Evolutionary conservation across 164 flowering plant species (phyloP).

Genomic region (Macadamia integrifolia): DNA sequence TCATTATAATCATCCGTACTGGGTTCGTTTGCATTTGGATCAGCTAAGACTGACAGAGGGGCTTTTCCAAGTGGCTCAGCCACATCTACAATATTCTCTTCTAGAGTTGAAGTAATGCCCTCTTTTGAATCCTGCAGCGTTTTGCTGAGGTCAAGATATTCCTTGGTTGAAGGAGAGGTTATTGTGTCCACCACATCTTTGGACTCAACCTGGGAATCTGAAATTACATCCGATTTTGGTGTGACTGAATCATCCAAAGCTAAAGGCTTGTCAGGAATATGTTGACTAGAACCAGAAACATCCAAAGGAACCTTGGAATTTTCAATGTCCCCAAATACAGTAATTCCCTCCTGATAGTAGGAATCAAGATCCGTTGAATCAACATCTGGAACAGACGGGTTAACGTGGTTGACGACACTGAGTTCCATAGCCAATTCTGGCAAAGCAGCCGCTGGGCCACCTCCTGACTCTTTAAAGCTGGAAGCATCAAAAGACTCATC

Average conservation of each 20-base stretch:
- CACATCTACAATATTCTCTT: slow-evolving; percentile 21
- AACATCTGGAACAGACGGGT: slow-evolving; percentile 19
- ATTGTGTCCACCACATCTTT: slow-evolving; percentile 16
- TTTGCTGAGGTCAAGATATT: slow-evolving; percentile 23
- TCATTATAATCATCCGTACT: slow-evolving; percentile 24
- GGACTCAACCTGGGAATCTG: slow-evolving; percentile 25
- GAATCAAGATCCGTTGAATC: slow-evolving; percentile 17
- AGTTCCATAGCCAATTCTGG: slow-evolving; percentile 25
- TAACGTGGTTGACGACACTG: slow-evolving; percentile 16
- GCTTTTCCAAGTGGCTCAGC: slow-evolving; percentile 25
- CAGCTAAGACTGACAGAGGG: slow-evolving; percentile 22
- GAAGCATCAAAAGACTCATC: slow-evolving; percentile 25
- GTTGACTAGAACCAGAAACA: slow-evolving; percentile 14
- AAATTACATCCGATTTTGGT: slow-evolving; percentile 23
- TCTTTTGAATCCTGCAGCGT: slow-evolving; percentile 24
- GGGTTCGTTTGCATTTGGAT: slow-evolving; percentile 30
- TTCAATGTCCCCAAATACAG: slow-evolving; percentile 20
- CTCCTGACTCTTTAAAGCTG: slow-evolving; percentile 23
- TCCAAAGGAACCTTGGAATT: slow-evolving; percentile 18
- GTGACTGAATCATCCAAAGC: slow-evolving; percentile 19
- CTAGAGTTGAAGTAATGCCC: slow-evolving; percentile 23
- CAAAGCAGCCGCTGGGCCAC: slow-evolving; percentile 13
- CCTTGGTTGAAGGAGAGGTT: slow-evolving; percentile 19
- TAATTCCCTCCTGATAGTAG: slow-evolving; percentile 20
- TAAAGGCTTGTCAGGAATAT: slow-evolving; percentile 22